Percentiles rank a stretch among this genome's conserved stretches.
phyloP scores from a whole-genome alignment of 805 yeast species.

The Henningerozyma blattae region DNA sequence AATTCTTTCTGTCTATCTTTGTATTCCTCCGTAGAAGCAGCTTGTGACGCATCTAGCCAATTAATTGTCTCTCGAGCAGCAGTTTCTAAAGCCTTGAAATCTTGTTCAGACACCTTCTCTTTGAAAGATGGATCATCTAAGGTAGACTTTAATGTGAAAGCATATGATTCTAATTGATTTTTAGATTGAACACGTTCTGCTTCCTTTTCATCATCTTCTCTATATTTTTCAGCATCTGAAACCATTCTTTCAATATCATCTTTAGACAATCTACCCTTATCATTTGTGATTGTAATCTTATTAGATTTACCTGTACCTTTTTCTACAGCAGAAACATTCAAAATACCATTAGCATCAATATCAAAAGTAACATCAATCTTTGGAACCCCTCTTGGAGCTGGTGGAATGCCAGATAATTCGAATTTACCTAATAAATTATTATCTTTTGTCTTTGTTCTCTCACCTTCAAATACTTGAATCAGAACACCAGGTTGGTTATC shows the following conservation, averaged over 20 bases:
- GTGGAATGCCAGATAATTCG: slow-evolving; percentile 93
- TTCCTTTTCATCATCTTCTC: slow-evolving; percentile 94
- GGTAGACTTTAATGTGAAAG: slow-evolving; percentile 84
- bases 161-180: slow-evolving; percentile 91
- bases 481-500: slow-evolving; percentile 98
- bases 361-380: slow-evolving; percentile 97
- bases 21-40: slow-evolving; percentile 88
- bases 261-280: slow-evolving; percentile 95
- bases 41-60: slow-evolving; percentile 90
- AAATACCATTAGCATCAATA: slow-evolving; percentile 93
- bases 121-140: slow-evolving; percentile 63
- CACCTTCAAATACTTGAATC: slow-evolving; percentile 97
- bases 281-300: slow-evolving; percentile 96
- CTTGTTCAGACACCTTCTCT: slow-evolving; percentile 66
- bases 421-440: slow-evolving; percentile 95
- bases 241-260: slow-evolving; percentile 98
- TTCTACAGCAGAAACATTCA: slow-evolving; percentile 92
- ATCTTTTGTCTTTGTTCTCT: slow-evolving; percentile 91
- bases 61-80: slow-evolving; percentile 76
- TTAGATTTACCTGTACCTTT: slow-evolving; percentile 97
- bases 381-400: slow-evolving; percentile 98
- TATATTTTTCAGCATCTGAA: slow-evolving; percentile 92
- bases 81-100: slow-evolving; percentile 55
- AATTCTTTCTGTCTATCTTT: slow-evolving; percentile 90
- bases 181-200: slow-evolving; percentile 85